phyloP scores from a whole-genome alignment of 1,284 basidiomycete genomes.

The Uromyces viciae-fabae region DNA sequence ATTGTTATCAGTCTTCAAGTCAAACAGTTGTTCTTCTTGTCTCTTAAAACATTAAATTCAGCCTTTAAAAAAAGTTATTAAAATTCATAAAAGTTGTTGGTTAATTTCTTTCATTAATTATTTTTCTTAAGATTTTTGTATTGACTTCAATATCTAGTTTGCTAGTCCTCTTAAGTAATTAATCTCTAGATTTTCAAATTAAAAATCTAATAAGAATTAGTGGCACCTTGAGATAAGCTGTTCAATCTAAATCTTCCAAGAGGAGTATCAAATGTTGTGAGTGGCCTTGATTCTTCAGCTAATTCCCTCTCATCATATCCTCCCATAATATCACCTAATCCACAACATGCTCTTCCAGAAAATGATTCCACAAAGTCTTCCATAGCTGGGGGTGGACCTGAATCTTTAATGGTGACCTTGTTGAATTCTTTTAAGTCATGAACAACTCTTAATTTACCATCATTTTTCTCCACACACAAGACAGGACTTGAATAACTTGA shows the following conservation, averaged over 20 bases:
- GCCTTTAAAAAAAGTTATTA: too few relatives aligned
- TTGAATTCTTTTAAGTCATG: background rate
- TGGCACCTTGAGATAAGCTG: background rate
- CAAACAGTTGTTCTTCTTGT: too few relatives aligned
- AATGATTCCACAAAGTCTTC: background rate
- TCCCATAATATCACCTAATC: background rate
- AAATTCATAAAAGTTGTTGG: too few relatives aligned
- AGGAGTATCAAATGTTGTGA: background rate
- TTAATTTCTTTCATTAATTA: too few relatives aligned
- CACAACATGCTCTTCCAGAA: background rate
- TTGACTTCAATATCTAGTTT: too few relatives aligned
- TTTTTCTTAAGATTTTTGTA: too few relatives aligned
- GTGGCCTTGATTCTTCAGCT: background rate
- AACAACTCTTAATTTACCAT: background rate
- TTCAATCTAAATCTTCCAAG: background rate
- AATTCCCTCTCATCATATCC: background rate
- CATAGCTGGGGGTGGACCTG: background rate
- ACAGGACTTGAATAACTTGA: background rate
- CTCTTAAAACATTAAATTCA: too few relatives aligned
- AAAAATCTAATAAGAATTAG: too few relatives aligned
- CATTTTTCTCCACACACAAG: background rate
- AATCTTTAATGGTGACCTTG: slow-evolving; percentile 9
- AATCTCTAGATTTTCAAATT: too few relatives aligned
- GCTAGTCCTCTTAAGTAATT: too few relatives aligned
- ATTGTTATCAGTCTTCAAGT: too few relatives aligned